Evolutionary conservation across 1,139 yeast genomes (phyloP), one percentile per base, ranked within the genome.

Genomic region (Debaryomyces udenii): DNA sequence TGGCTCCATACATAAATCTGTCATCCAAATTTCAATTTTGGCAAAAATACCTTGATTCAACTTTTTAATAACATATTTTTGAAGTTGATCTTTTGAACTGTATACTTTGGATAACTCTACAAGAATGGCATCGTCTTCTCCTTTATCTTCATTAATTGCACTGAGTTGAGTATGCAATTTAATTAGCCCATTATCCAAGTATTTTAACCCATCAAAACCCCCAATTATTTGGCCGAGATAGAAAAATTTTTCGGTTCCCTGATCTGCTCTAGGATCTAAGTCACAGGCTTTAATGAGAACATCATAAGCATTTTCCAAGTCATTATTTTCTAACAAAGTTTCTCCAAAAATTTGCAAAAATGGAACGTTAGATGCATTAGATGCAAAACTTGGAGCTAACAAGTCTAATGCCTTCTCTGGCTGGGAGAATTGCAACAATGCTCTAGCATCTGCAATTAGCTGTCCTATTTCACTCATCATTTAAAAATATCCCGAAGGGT

Each of bases 1-100:
- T 5, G 81, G 81, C 52, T 88, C 96, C 96, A 91, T 90, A 60
- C 98, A 91, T 50, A 93, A 72, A 68, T 93, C 99, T 1, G 99
- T 94, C 99, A 93, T 93, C 97, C 98, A 93, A 46, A 94, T 88
- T 64, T 93, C 99, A 54, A 93, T 86, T 67, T 85, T 77, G 9
- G 96, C 86, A 51, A 91, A 83, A 23, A 89, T 70, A 0, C 94
- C 96, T 56, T 82, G 86, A 50, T 86, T 81, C 42, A 83, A 52
- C 55, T 81, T 83, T 46, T 70, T 70, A 39, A 74, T 56, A 23
- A 86, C 61, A 52, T 78, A 73, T 27, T 60, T 61, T 1, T 57
- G 55, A 37, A 68, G 52, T 9, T 49, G 44, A 26, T 45, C 52
- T 50, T 66, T 50, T 5, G 63, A 54, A 6, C 59, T 51, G 53